phyloP scores from a whole-genome alignment of 768 basidiomycete species.

The Mycena crocata region DNA sequence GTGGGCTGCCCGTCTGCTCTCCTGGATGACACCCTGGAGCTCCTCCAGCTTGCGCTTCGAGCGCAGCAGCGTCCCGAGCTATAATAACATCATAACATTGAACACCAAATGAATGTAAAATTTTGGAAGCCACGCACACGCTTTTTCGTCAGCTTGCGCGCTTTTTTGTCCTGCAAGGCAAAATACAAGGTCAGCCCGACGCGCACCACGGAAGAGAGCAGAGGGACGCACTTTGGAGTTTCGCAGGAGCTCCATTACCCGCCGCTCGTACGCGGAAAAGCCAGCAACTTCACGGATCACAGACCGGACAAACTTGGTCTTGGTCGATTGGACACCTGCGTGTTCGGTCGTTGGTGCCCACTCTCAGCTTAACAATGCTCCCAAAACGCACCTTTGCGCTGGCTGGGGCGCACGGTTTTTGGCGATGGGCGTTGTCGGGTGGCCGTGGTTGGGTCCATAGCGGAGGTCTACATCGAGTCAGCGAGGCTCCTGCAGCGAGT shows the following conservation, averaged over 20 bases:
- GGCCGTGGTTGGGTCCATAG: slow-evolving; percentile 87
- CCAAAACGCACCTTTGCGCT: slow-evolving; percentile 80
- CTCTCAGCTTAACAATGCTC: background rate
- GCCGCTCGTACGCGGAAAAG: slow-evolving; percentile 96
- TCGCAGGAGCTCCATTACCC: slow-evolving; percentile 97
- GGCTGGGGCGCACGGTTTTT: slow-evolving; percentile 81
- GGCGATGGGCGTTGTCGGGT: slow-evolving; percentile 87
- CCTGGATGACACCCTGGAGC: slow-evolving; percentile 90
- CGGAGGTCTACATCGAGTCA: slow-evolving; percentile 72
- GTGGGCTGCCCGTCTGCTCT: slow-evolving; percentile 82
- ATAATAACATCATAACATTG: slow-evolving; percentile 26
- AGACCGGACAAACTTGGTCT: slow-evolving; percentile 94
- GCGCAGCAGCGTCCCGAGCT: slow-evolving; percentile 98
- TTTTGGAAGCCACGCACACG: slow-evolving; percentile 76
- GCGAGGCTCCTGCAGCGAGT: slow-evolving; percentile 1
- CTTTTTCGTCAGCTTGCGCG: slow-evolving; percentile 99
- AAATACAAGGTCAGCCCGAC: background rate
- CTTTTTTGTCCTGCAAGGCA: slow-evolving; percentile 90
- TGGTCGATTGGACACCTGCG: slow-evolving; percentile 72
- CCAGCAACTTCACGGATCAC: slow-evolving; percentile 97
- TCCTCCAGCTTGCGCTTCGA: slow-evolving; percentile 99
- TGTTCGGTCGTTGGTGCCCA: background rate
- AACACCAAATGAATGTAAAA: background rate
- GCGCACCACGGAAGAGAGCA: background rate
- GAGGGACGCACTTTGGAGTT: slow-evolving; percentile 86